A percentile compares a stretch with the other conserved stretches of the same genome.
phyloP scores from a whole-genome alignment of 768 basidiomycete species.

The Tremella yokohamensis region DNA sequence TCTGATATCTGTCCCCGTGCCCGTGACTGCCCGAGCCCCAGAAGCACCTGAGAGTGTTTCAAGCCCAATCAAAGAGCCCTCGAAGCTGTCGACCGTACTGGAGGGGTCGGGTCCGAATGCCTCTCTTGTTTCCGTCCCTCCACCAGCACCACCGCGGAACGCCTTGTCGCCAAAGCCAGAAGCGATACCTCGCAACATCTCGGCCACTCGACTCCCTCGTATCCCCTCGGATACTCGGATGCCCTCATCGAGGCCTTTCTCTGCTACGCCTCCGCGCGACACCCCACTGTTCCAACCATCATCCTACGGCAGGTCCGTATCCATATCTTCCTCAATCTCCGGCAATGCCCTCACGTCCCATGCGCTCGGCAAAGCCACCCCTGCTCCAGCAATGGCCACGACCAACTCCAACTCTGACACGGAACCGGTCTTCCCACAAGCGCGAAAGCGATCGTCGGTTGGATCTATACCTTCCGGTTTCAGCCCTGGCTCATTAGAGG shows the following conservation, averaged over 20 bases:
- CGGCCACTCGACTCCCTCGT: not conserved
- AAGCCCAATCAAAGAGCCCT: no score
- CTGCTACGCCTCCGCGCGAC: slow-evolving; percentile 2
- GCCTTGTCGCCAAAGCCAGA: not conserved
- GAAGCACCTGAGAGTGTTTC: no score
- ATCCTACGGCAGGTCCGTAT: slow-evolving; percentile 22
- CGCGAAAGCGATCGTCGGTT: no score
- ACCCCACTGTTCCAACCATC: slow-evolving; percentile 18
- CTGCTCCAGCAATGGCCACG: slow-evolving; percentile 35
- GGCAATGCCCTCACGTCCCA: slow-evolving; percentile 20
- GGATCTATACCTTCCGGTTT: no score
- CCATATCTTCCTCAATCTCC: slow-evolving; percentile 27
- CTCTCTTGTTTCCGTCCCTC: not conserved
- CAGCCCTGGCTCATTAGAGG: no score
- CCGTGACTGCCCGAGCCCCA: no score
- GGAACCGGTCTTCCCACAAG: no score
- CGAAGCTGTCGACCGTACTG: no score
- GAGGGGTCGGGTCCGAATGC: no score
- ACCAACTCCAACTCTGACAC: slow-evolving; percentile 14
- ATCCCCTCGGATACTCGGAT: not conserved
- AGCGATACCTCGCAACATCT: not conserved
- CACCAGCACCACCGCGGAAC: no score
- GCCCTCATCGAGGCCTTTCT: slow-evolving; percentile 2
- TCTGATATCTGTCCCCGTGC: no score
- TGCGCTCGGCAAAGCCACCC: slow-evolving; percentile 3